Conservation (phyloP, 768 basidiomycete species). For the Tricholoma bakamatsutake region DNA sequence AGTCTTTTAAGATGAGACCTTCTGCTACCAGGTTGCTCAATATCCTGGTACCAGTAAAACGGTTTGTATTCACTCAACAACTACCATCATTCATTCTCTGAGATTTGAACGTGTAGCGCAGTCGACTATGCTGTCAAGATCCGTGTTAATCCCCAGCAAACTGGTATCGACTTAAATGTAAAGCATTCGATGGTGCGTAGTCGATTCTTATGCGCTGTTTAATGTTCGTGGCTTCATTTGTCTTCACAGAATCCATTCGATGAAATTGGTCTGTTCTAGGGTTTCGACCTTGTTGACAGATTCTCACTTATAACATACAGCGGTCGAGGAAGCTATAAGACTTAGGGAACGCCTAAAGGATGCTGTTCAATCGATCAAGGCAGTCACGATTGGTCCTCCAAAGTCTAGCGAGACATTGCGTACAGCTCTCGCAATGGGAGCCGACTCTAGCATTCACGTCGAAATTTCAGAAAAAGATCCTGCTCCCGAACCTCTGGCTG, state of each 20-base stretch:
- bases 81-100: neutral
- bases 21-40: constrained; percentile 69
- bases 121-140: constrained; percentile 99
- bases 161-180: constrained; percentile 92
- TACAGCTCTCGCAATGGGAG: constrained; percentile 97
- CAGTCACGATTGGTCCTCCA: constrained; percentile 89
- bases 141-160: constrained; percentile 91
- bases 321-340: constrained; percentile 95
- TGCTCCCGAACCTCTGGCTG: constrained; percentile 82
- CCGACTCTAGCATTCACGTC: constrained; percentile 89
- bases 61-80: constrained; percentile 35
- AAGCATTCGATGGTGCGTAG: constrained; percentile 94
- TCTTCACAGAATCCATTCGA: constrained; percentile 87
- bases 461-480: constrained; percentile 70
- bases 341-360: constrained; percentile 82
- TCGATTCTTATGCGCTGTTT: neutral
- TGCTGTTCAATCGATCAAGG: constrained; percentile 79
- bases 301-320: constrained; percentile 32
- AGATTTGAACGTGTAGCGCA: constrained; percentile 41
- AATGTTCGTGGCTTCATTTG: neutral
- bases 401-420: constrained; percentile 88
- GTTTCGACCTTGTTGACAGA: neutral
- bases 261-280: constrained; percentile 73
- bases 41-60: constrained; percentile 92
- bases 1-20: constrained; percentile 86